Base-by-base conservation (phyloP, 331 rosid genomes). In the Erythrophleum ivorense region DNA sequence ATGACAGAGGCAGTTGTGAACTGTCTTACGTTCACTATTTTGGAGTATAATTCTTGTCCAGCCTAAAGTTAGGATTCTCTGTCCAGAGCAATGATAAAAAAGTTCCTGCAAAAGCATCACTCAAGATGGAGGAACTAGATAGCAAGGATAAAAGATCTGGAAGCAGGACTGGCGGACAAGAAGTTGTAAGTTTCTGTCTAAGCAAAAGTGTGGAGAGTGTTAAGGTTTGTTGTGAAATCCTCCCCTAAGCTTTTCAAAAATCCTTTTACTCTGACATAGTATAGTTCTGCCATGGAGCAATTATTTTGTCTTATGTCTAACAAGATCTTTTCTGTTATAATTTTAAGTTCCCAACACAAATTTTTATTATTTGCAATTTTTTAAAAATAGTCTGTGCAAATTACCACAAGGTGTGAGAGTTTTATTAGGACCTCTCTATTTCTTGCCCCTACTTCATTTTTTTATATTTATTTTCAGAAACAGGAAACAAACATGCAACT, bases 91-190 rank as follows among this genome's bases (percentile, higher is more conserved):
- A 60, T 67, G 89, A 81, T 48, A 3, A 13, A 34, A 15, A 68
- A 82, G 38, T 76, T 75, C 81, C 86, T 75, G 86, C 49, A 59
- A 87, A 76, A 83, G 77, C 84, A 55, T 73, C 89, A 63, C 57
- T 58, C 57, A 19, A 52, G 53, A 36, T 86, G 82, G 87, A 85
- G 78, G 90, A 84, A 79, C 55, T 64, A 46, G 80, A 67, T 64
- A 76, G 43, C 84, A 82, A 60, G 71, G 84, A 68, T 60, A 45
- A 71, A n/a, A 75, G 81, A 85, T 52, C 76, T 31, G 75, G 80
- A 82, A 82, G 69, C 83, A 78, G 54, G 63, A 72, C 33, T 80
- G 87, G 58, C 71, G 74, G 55, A 73, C 88, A 79, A 81, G 83
- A 65, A 64, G 84, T 53, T 2, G 41, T 73, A 78, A 82, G 81